These are phyloP conservation scores for Pyracantha coccinea DNA, from an alignment of 331 rosid genomes.

Conservation along the genomic window DNA sequence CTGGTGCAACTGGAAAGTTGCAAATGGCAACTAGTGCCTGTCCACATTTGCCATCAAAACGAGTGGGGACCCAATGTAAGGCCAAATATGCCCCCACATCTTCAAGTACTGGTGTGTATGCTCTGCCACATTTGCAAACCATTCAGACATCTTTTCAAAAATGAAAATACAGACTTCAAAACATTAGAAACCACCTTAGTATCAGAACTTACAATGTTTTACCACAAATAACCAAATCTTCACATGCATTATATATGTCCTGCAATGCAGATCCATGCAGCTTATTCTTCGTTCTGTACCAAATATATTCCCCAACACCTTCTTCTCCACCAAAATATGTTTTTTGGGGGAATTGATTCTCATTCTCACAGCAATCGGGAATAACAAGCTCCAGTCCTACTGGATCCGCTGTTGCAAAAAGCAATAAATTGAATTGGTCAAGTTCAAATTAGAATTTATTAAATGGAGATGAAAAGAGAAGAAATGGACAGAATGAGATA, in stretches of 20 bases:
- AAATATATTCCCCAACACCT: constrained; percentile 73
- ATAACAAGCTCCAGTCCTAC: constrained; percentile 64
- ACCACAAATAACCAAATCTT: constrained; percentile 47
- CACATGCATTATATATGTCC: constrained; percentile 45
- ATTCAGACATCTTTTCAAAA: constrained; percentile 13
- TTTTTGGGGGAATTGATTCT: constrained; percentile 42
- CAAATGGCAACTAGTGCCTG: constrained; percentile 60
- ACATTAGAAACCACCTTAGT: constrained; percentile 11
- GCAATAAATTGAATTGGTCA: neutral
- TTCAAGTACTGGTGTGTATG: constrained; percentile 61
- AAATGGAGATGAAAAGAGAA: neutral
- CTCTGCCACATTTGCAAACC: constrained; percentile 40
- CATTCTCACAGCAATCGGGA: constrained; percentile 63
- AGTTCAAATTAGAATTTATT: neutral
- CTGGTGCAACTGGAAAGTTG: constrained; percentile 62
- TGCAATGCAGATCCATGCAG: constrained; percentile 55
- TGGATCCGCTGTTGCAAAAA: constrained; percentile 59
- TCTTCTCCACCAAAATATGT: constrained; percentile 88
- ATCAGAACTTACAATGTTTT: constrained; percentile 52
- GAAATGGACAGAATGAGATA: neutral
- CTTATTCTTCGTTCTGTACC: constrained; percentile 61
- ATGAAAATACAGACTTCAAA: constrained; percentile 2
- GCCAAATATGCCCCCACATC: constrained; percentile 82
- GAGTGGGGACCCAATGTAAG: constrained; percentile 79
- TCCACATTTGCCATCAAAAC: constrained; percentile 70